Base-by-base conservation (phyloP, 2,329 filamentous ascomycete genomes). In the Zopfia rhizophila region DNA sequence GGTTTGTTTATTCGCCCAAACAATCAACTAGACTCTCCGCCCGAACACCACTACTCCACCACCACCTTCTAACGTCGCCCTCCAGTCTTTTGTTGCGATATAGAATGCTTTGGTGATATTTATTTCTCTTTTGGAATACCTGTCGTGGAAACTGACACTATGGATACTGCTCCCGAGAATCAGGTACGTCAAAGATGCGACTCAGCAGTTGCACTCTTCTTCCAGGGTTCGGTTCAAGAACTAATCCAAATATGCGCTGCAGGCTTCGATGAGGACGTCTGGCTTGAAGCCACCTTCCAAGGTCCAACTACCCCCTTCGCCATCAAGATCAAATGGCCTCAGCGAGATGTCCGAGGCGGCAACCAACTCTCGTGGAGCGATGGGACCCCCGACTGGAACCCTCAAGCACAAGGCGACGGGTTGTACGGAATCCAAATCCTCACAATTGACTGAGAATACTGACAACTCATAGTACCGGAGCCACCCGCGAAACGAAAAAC, bases 401-500 rank as follows among this genome's bases (percentile, higher is more conserved):
- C 61, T 69, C 45, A 83, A 83, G 56, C 76, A 81, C 56, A 82
- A 80, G 65, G 77, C 78, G 39, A 74, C 74, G 27, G 76, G 76
- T 48, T 68, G 78, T 79, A 73, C 66, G 66, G 55, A 63, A 45
- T 46, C 28, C 29, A 28, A 43, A 28, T 21, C 16, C 25, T 29
- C 37, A 37, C 42, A 4, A 32, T 45, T 4, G 17, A 46, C 24
- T 33, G 32, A 45, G 43, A 43, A 35, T 25, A 29, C 58, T 66
- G 38, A 66, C 54, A 48, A 13, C 46, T 52, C 36, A 43, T 59
- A 75, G 76, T 74, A 45, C 66, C 72, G 46, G 78, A 79, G 64
- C 73, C 78, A 8, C 71, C 73, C n/a, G 65, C 74, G 18, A 80
- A 79, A 43, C 74, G 78, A 37, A 79, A 78, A 60, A 79, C 79